A percentile compares a stretch with the other conserved stretches of the same genome.
Evolutionary conservation across 2,329 filamentous ascomycete species (phyloP).

Genomic region (Arthroderma sp.): DNA sequence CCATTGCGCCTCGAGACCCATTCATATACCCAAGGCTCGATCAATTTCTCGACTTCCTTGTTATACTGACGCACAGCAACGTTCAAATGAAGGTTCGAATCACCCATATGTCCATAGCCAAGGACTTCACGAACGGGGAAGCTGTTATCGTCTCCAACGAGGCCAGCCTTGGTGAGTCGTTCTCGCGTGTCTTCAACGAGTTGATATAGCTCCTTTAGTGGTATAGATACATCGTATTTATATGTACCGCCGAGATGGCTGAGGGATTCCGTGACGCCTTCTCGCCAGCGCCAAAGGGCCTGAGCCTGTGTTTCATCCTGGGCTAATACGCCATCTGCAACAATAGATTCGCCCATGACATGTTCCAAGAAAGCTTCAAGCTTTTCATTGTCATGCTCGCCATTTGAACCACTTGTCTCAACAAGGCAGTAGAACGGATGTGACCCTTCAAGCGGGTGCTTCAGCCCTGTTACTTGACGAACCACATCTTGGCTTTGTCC

Average conservation of each 20-base stretch:
- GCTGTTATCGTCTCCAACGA: conserved; percentile 63
- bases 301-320: conserved; percentile 85
- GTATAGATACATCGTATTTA: conserved; percentile 97
- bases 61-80: conserved; percentile 72
- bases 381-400: conserved; percentile 87
- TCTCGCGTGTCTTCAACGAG: conserved; percentile 76
- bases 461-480: conserved; percentile 59
- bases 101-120: conserved; percentile 97
- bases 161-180: conserved; percentile 58
- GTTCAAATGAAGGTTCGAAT: conserved; percentile 90
- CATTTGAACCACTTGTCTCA: conserved; percentile 89
- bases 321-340: conserved; percentile 79
- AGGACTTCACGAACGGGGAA: conserved; percentile 79
- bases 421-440: conserved; percentile 94
- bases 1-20: conserved; percentile 83
- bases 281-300: conserved; percentile 80
- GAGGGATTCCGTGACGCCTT: conserved; percentile 80
- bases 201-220: conserved; percentile 71
- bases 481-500: conserved; percentile 68
- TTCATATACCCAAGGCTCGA: conserved; percentile 95
- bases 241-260: conserved; percentile 91
- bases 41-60: conserved; percentile 68
- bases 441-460: conserved; percentile 66
- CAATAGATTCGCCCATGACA: conserved; percentile 77
- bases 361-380: conserved; percentile 80